Conservation (phyloP, 2,329 filamentous ascomycete genomes). For the Clarireedia paspali region DNA sequence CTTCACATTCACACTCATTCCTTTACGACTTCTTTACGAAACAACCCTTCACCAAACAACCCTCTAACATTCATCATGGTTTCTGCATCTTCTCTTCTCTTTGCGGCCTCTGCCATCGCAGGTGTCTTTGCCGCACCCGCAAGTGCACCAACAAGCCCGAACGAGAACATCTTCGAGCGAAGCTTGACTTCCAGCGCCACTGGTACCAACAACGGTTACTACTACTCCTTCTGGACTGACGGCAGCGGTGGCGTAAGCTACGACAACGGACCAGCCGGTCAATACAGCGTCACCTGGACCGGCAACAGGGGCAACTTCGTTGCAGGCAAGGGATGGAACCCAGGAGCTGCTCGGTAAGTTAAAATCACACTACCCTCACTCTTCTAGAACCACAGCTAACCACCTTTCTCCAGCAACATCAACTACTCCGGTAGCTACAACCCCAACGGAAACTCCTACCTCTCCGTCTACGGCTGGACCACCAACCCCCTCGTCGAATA, state of each 20-base stretch:
- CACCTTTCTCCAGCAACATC: conserved; percentile 26
- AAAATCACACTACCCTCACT: neutral
- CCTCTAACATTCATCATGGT: neutral
- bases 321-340: conserved; percentile 43
- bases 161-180: neutral
- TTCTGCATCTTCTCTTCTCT: neutral
- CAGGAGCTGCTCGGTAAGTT: conserved; percentile 26
- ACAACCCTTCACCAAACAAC: neutral
- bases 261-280: conserved; percentile 43
- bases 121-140: conserved; percentile 4
- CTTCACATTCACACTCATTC: neutral
- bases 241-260: conserved; percentile 41
- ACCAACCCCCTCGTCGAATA: conserved; percentile 26
- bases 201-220: conserved; percentile 26
- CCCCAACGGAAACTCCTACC: conserved; percentile 38
- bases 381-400: neutral
- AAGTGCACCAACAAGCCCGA: neutral
- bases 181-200: conserved; percentile 4
- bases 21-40: neutral
- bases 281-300: conserved; percentile 43
- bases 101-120: conserved; percentile 2
- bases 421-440: conserved; percentile 35
- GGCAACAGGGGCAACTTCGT: conserved; percentile 37
- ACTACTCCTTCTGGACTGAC: conserved; percentile 54
- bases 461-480: conserved; percentile 52